A percentile compares a stretch with the other conserved stretches of the same genome.
Conservation (phyloP, 306 rosid species). For the Medicago ruthenica region DNA sequence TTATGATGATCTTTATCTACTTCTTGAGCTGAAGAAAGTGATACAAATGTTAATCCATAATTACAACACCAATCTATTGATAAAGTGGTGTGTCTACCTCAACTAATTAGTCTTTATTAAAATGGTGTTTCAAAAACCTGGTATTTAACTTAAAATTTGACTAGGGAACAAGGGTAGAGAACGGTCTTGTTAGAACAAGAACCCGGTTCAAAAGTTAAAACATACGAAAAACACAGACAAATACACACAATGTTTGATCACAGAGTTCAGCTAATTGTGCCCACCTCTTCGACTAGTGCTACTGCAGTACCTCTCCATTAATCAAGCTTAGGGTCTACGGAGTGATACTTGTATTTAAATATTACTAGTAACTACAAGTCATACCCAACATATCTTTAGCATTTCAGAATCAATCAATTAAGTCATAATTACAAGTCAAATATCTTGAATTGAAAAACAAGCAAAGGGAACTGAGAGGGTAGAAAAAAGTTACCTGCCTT, state of each 20-base stretch:
- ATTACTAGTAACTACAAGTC: no score
- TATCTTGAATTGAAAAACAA: not conserved
- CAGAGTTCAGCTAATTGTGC: no score
- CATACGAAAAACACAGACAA: no score
- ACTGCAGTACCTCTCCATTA: no score
- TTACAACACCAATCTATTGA: not conserved
- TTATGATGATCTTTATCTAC: constrained; percentile 39
- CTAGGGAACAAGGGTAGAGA: not conserved
- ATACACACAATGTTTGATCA: no score
- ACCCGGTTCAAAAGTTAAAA: no score
- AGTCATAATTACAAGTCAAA: not conserved
- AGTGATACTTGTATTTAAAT: no score
- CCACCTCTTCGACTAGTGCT: no score
- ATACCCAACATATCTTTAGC: no score
- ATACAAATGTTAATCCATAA: constrained; percentile 2
- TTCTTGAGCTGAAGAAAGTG: constrained; percentile 39
- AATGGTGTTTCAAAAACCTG: not conserved
- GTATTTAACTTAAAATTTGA: not conserved
- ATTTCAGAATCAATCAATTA: not conserved
- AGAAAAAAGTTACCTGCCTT: constrained; percentile 40
- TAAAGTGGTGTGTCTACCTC: not conserved
- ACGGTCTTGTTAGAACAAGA: no score
- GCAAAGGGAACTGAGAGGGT: not conserved
- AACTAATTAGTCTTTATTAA: not conserved
- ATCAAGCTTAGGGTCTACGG: no score